Evolutionary conservation across 805 yeast species (phyloP).

Genomic region (Yamadazyma kitorensis): DNA sequence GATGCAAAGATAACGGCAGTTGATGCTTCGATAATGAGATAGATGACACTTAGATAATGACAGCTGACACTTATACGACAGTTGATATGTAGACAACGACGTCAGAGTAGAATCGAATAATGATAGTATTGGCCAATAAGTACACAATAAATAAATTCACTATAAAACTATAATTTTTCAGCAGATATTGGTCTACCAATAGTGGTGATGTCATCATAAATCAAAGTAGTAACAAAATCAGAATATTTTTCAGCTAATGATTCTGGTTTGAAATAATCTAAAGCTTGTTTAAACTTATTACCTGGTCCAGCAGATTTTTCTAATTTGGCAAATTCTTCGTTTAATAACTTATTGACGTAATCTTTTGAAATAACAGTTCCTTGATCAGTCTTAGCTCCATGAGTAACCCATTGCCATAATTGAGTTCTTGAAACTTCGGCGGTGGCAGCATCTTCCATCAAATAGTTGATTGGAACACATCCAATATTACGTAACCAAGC

Average conservation of each 20-base stretch:
- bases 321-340: slow-evolving; percentile 59
- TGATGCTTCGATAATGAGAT: too few species aligned
- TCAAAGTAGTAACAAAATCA: slow-evolving; percentile 72
- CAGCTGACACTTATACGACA: too few species aligned
- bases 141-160: background rate
- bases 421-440: slow-evolving; percentile 85
- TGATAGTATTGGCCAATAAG: too few species aligned
- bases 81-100: too few species aligned
- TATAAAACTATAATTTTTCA: slow-evolving; percentile 33
- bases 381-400: slow-evolving; percentile 59
- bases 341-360: slow-evolving; percentile 53
- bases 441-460: slow-evolving; percentile 91
- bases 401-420: slow-evolving; percentile 81
- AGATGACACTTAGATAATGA: too few species aligned
- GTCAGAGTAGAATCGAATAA: too few species aligned
- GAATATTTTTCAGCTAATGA: slow-evolving; percentile 69
- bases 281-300: slow-evolving; percentile 68
- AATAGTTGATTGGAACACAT: slow-evolving; percentile 79
- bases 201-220: slow-evolving; percentile 71
- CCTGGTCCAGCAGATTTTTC: slow-evolving; percentile 48
- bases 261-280: slow-evolving; percentile 68
- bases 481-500: slow-evolving; percentile 85
- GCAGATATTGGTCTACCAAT: slow-evolving; percentile 41
- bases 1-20: too few species aligned
- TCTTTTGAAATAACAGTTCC: slow-evolving; percentile 59